Evolutionary conservation across 2,329 filamentous ascomycete genomes (phyloP).

Genomic region (Pyricularia sp.): DNA sequence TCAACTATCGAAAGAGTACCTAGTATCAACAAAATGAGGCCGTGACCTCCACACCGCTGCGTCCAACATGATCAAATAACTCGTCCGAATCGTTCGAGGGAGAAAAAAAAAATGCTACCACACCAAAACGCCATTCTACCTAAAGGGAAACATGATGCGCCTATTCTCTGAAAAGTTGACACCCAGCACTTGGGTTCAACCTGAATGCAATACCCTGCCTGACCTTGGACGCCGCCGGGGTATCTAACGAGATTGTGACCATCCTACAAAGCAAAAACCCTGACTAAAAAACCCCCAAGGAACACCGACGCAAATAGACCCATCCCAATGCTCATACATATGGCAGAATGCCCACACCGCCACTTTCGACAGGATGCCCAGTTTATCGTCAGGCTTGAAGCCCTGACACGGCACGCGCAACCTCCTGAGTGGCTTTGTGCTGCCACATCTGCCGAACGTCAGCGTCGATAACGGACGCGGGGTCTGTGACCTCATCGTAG

Average conservation of each 20-base stretch:
- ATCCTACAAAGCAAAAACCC: conserved; percentile 8
- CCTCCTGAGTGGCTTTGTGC: conserved; percentile 67
- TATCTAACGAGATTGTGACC: conserved; percentile 14
- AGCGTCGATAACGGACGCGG: conserved; percentile 53
- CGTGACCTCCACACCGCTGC: not conserved
- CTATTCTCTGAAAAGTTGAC: conserved; percentile 4
- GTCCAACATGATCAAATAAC: not conserved
- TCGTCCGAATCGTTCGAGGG: not conserved
- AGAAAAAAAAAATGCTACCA: not conserved
- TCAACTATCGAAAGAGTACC: conserved; percentile 4
- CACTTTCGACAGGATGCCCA: conserved; percentile 5
- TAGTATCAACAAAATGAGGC: conserved; percentile 4
- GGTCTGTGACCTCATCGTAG: conserved; percentile 59
- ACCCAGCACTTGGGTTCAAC: conserved; percentile 5
- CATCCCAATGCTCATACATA: conserved; percentile 6
- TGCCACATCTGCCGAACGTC: conserved; percentile 63
- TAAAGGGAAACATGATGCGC: conserved; percentile 8
- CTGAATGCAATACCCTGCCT: conserved; percentile 4
- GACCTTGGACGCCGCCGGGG: conserved; percentile 8
- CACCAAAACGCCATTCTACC: not conserved
- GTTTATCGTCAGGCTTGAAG: conserved; percentile 35
- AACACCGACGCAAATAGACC: conserved; percentile 1
- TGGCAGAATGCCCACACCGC: conserved; percentile 7
- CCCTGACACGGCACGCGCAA: conserved; percentile 61
- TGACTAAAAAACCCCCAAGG: not conserved